A percentile compares a stretch with the other conserved stretches of the same genome.
These are phyloP conservation scores for Gracilaria domingensis DNA, from an alignment of 23 red algal species.

Conservation along the genomic window DNA sequence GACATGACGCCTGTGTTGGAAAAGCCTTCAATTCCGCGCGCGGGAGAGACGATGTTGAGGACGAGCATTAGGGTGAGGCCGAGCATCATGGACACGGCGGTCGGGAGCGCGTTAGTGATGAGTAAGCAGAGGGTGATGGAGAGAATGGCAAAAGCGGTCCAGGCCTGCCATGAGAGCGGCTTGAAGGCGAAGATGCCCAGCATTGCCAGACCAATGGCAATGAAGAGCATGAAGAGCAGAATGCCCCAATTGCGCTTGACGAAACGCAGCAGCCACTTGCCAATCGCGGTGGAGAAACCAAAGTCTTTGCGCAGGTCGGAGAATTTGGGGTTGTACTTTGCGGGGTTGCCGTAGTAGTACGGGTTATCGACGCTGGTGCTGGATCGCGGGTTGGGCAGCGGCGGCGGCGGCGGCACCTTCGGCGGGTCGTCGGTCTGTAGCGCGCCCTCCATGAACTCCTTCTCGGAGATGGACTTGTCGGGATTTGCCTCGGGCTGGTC, in stretches of 20 bases:
- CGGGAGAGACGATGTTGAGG: constrained; percentile 74
- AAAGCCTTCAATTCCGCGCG: constrained; percentile 81
- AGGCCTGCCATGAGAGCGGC: constrained; percentile 78
- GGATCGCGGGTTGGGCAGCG: constrained; percentile 62
- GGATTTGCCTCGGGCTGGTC: constrained; percentile 45
- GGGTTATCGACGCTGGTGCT: constrained; percentile 77
- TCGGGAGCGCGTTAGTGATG: constrained; percentile 74
- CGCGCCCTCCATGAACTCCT: constrained; percentile 8
- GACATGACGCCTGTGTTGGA: constrained; percentile 88
- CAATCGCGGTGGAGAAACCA: constrained; percentile 35
- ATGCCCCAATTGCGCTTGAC: constrained; percentile 74
- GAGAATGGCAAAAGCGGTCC: constrained; percentile 84
- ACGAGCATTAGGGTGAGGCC: constrained; percentile 83
- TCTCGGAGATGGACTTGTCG: constrained; percentile 9
- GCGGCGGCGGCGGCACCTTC: constrained; percentile 38
- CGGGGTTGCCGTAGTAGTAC: constrained; percentile 19
- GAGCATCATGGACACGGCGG: constrained; percentile 70
- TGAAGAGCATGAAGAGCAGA: constrained; percentile 58
- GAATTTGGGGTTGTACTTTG: constrained; percentile 70
- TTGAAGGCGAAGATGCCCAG: constrained; percentile 84
- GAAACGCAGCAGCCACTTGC: constrained; percentile 32
- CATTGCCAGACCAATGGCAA: constrained; percentile 68
- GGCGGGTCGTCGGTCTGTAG: constrained; percentile 3
- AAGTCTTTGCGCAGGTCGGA: constrained; percentile 52
- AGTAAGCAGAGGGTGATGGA: constrained; percentile 66